Evolutionary conservation across 1,284 basidiomycete genomes (phyloP).

Genomic region (Cryptococcus sp.): DNA sequence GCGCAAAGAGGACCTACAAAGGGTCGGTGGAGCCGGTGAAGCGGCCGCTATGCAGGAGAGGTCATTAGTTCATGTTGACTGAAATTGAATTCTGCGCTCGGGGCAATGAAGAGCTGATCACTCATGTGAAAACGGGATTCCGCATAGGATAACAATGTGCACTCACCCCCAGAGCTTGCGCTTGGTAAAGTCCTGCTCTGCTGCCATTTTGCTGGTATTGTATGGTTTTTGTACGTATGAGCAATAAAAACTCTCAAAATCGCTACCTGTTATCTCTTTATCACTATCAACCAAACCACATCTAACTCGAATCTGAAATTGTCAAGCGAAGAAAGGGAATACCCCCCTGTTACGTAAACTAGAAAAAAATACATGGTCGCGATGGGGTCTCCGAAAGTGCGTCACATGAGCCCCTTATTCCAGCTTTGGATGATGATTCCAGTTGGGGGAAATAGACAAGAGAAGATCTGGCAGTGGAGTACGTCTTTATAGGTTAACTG

Average conservation of each 20-base stretch:
- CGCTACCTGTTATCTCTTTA: not conserved
- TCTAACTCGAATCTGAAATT: too few species aligned
- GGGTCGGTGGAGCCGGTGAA: slow-evolving; percentile 87
- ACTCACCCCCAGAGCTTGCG: slow-evolving; percentile 51
- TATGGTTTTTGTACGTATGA: not conserved
- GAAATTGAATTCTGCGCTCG: not conserved
- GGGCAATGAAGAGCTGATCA: not conserved
- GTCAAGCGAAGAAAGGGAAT: too few species aligned
- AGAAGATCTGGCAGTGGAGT: too few species aligned
- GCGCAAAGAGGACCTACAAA: slow-evolving; percentile 60
- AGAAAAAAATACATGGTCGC: too few species aligned
- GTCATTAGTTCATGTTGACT: too few species aligned
- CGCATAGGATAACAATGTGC: not conserved
- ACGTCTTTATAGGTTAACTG: too few species aligned
- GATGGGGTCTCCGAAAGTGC: too few species aligned
- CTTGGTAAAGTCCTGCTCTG: slow-evolving; percentile 48
- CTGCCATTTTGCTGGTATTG: slow-evolving; percentile 18
- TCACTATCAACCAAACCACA: too few species aligned
- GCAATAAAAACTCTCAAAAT: not conserved
- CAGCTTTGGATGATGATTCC: too few species aligned
- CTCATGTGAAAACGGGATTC: not conserved
- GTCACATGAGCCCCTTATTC: too few species aligned
- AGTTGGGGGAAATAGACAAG: too few species aligned
- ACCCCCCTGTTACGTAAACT: too few species aligned
- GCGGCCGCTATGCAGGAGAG: slow-evolving; percentile 58